Conservation (phyloP, 2,329 filamentous ascomycete genomes). For the Aspergillus pseudonomiae region DNA sequence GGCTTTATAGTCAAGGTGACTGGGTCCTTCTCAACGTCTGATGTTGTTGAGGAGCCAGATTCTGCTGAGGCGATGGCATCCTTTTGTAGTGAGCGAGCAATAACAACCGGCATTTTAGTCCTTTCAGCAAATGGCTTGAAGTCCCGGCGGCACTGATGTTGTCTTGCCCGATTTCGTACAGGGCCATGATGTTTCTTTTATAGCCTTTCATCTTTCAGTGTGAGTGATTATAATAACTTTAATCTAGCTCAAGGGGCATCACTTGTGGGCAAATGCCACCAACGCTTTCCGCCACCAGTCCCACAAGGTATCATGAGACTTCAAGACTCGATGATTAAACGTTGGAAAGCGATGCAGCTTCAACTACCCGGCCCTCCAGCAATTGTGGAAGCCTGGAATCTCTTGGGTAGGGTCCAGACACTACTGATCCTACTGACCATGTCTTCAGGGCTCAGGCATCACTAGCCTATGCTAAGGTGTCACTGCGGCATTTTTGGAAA, state of each 20-base stretch:
- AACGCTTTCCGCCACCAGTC: background rate
- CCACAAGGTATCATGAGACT: constrained; percentile 8
- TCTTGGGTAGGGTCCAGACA: background rate
- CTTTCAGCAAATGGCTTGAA: background rate
- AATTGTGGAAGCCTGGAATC: background rate
- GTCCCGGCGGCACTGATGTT: background rate
- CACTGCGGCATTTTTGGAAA: constrained; percentile 1
- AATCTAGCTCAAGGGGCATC: constrained; percentile 5
- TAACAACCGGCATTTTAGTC: constrained; percentile 16
- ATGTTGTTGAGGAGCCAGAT: constrained; percentile 3
- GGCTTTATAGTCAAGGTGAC: constrained; percentile 3
- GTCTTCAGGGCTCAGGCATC: background rate
- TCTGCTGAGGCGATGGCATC: background rate
- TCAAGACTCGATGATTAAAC: background rate
- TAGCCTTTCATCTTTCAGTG: background rate
- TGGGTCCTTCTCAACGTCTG: constrained; percentile 16
- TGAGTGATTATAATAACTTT: background rate
- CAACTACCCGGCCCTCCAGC: background rate
- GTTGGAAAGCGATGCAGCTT: background rate
- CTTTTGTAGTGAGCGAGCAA: constrained; percentile 14
- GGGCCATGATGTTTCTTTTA: background rate
- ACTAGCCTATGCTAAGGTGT: background rate
- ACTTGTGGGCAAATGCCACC: background rate
- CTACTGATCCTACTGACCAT: background rate
- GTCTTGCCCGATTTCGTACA: background rate